Base-by-base conservation (phyloP, 345 rosid genomes). In the Euphorbia pulcherrima region DNA sequence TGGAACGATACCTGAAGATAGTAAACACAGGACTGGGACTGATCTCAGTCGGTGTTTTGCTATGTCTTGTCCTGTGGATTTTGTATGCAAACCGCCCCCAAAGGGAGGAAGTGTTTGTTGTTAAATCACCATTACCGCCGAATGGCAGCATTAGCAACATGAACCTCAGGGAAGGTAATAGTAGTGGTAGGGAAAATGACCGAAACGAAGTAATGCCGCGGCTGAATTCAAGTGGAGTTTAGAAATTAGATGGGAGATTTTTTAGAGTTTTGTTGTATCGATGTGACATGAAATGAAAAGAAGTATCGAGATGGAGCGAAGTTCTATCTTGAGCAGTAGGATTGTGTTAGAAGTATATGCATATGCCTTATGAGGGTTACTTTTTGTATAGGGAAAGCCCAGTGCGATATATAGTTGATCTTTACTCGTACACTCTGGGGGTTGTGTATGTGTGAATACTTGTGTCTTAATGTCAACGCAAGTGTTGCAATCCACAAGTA, bases 31-130 rank as follows among this genome's bases (percentile, higher is more conserved):
- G 99, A 46, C 68, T 94, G 63, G 97, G 97, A 8, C 68, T 91
- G 64, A 87, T 94, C 71, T 88, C 99, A 0, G 86, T 77, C 0
- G 99, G 97, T 70, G 93, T 94, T 77, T 68, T 91, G 83, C 86
- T 94, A 5, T 89, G 99, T 65, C 82, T 91, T n/a, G 81, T 94
- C 64, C 86, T 94, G 27, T 91, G 99, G 99, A 79, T 87, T 56
- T 75, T 85, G 59, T 88, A 88, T 80, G 95, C 97, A 66, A 91
- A 94, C 99, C 90, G 87, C 92, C 97, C 92, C 97, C 90, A 68
- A 91, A 89, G 93, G 90, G 97, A 89, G 96, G 96, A 87, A 77
- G 97, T 70, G 97, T 89, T 91, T 89, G 97, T 62, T 89, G 97
- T 64, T 74, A 83, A 74, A 50, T 60, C 70, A 26, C 54, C 78